Conservation (phyloP, 2,329 filamentous ascomycete genomes). For the Aspergillus tubingensis region DNA sequence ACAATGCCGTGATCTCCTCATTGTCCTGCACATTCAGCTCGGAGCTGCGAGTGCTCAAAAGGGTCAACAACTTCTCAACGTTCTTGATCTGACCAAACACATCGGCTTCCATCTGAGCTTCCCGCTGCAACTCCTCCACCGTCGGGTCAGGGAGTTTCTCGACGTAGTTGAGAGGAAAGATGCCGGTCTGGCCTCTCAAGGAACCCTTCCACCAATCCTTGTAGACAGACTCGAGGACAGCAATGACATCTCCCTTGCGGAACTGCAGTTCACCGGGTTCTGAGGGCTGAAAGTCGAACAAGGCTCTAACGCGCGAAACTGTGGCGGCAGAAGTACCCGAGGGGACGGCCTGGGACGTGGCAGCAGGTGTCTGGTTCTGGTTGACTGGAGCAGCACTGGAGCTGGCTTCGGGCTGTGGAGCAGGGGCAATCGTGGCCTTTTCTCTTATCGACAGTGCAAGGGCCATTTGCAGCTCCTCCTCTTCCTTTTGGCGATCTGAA, state of each 20-base stretch:
- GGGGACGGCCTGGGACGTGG: slow-evolving; percentile 61
- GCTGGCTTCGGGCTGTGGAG: slow-evolving; percentile 41
- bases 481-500: slow-evolving; percentile 87
- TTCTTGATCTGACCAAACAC: slow-evolving; percentile 77
- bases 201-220: slow-evolving; percentile 99
- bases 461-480: slow-evolving; percentile 96
- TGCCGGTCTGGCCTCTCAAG: slow-evolving; percentile 89
- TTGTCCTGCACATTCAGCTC: slow-evolving; percentile 85
- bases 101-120: slow-evolving; percentile 90
- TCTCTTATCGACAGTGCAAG: slow-evolving; percentile 91
- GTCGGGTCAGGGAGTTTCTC: slow-evolving; percentile 96
- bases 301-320: slow-evolving; percentile 86
- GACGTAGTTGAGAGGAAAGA: slow-evolving; percentile 98
- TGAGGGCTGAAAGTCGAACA: slow-evolving; percentile 93
- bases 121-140: slow-evolving; percentile 86
- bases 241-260: slow-evolving; percentile 94
- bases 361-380: slow-evolving; percentile 40
- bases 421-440: slow-evolving; percentile 53
- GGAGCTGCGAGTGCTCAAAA: slow-evolving; percentile 84
- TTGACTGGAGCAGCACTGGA: slow-evolving; percentile 40
- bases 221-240: slow-evolving; percentile 94
- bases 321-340: slow-evolving; percentile 93
- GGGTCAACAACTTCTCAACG: slow-evolving; percentile 78
- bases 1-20: slow-evolving; percentile 88
- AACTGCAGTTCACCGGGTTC: slow-evolving; percentile 95